A percentile compares a stretch with the other conserved stretches of the same genome.
Evolutionary conservation across 2,329 filamentous ascomycete genomes (phyloP).

Genomic region (Hypocreales sp.): DNA sequence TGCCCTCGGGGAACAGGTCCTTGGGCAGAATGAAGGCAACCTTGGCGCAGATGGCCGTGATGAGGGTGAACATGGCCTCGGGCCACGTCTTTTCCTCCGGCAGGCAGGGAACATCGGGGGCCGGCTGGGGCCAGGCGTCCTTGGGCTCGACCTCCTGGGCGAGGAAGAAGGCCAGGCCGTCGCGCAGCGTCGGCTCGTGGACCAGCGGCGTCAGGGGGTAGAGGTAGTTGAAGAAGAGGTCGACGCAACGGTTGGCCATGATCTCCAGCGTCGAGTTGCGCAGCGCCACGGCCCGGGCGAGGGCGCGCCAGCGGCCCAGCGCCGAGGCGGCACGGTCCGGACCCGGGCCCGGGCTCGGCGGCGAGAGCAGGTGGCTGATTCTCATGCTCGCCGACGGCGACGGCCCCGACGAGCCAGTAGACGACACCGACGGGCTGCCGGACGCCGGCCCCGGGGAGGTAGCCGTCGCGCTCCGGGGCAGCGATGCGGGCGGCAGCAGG

Average conservation of each 20-base stretch:
- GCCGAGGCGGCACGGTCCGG: slow-evolving; percentile 8
- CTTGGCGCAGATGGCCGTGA: slow-evolving; percentile 27
- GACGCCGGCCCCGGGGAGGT: slow-evolving; percentile 4
- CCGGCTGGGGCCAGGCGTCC: not conserved
- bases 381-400: slow-evolving; percentile 1
- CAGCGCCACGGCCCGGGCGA: slow-evolving; percentile 10
- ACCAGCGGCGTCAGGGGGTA: slow-evolving; percentile 25
- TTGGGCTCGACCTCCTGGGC: slow-evolving; percentile 2
- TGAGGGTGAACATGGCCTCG: slow-evolving; percentile 22
- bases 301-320: slow-evolving; percentile 13
- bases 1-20: slow-evolving; percentile 22
- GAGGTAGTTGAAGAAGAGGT: slow-evolving; percentile 26
- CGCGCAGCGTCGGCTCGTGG: slow-evolving; percentile 23
- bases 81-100: slow-evolving; percentile 16
- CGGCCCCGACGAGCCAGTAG: slow-evolving; percentile 9
- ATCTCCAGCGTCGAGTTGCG: slow-evolving; percentile 10
- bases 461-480: too few species aligned
- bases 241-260: slow-evolving; percentile 17
- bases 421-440: slow-evolving; percentile 6
- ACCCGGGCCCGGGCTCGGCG: slow-evolving; percentile 4
- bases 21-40: slow-evolving; percentile 23
- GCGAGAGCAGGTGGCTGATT: slow-evolving; percentile 9
- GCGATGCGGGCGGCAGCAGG: not conserved
- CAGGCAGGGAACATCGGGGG: too few species aligned
- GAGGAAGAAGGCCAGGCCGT: slow-evolving; percentile 17